Base-by-base conservation (phyloP, 1,284 basidiomycete genomes). In the Cutaneotrichosporon daszewskae region DNA sequence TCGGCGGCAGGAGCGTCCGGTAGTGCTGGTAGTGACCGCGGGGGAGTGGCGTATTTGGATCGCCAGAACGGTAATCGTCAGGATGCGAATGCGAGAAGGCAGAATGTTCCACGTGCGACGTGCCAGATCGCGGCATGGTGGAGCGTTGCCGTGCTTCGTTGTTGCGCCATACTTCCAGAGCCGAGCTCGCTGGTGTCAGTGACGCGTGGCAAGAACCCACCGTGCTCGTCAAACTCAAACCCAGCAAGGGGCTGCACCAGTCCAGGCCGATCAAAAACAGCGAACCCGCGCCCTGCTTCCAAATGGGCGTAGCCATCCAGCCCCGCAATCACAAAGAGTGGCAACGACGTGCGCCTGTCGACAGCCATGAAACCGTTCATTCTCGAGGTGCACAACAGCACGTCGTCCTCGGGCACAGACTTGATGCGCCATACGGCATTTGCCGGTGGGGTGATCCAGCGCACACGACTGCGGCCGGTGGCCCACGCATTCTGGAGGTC, bases 371-470 rank as follows among this genome's bases (percentile, higher is more conserved):
- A 31, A 4, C 51, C 51, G 18, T 28, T 37, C 28, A 47, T 35
- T 5, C 55, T 40, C 33, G 52, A 56, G 1, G 66, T 59, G 16
- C 46, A 55, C 6, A 66, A 40, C 19, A 67, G 34, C 2, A 58
- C 56, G 19, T 50, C 40, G 22, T 60, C 37, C 34, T 62, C 63
- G 2, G 48, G 19, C 40, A 62, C 57, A 3, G 64, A 36, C 52
- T 70, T 67, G 42, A 67, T 54, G 5, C 68, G 53, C 64, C 66
- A 68, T 11, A 56, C 53, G 1, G 51, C 51, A 42, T 59, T 62
- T 5, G 42, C 32, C 1, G 49, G 51, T 1, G 59, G 47, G 2
- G 54, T 55, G 22, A 66, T 40, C 55, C 57, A 68, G 12, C 53
- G 47, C 11, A 55, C 43, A 12, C 53, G 49, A 19, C 53, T 51